Conservation (phyloP, 2,329 filamentous ascomycete species). For the Neofusicoccum umdonicola region DNA sequence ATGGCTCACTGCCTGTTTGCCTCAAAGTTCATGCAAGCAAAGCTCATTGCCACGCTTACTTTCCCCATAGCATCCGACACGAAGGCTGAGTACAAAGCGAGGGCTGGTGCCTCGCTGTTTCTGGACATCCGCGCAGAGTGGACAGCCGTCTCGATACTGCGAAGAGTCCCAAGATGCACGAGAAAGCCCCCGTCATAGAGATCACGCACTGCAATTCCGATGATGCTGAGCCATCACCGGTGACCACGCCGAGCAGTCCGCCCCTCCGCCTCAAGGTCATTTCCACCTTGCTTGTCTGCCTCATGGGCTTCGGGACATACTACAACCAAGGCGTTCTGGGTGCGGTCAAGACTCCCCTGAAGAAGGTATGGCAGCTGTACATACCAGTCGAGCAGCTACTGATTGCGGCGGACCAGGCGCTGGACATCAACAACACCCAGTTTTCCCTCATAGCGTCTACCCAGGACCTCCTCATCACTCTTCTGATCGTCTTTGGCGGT, state of each 20-base stretch:
- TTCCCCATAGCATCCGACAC: too few species aligned
- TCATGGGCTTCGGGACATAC: constrained; percentile 58
- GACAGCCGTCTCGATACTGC: too few species aligned
- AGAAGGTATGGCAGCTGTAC: constrained; percentile 42
- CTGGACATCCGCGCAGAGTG: too few species aligned
- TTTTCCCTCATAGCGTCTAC: constrained; percentile 59
- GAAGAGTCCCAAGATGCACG: neutral
- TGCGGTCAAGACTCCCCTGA: constrained; percentile 60
- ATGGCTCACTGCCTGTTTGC: too few species aligned
- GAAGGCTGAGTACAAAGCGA: too few species aligned
- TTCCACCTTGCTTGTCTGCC: neutral
- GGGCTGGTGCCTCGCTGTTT: too few species aligned
- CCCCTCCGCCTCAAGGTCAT: neutral
- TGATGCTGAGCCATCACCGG: neutral
- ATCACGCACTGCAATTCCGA: neutral
- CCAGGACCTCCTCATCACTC: constrained; percentile 60
- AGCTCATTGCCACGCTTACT: too few species aligned
- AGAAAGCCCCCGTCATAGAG: neutral
- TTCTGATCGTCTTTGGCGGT: constrained; percentile 55
- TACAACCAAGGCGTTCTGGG: constrained; percentile 60
- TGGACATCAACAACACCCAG: constrained; percentile 59
- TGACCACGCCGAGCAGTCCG: neutral
- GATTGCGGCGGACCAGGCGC: constrained; percentile 31
- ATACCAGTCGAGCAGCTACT: neutral
- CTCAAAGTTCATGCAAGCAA: too few species aligned